Evolutionary conservation across 2,329 filamentous ascomycete species (phyloP).

Genomic region (Fusarium sp.): DNA sequence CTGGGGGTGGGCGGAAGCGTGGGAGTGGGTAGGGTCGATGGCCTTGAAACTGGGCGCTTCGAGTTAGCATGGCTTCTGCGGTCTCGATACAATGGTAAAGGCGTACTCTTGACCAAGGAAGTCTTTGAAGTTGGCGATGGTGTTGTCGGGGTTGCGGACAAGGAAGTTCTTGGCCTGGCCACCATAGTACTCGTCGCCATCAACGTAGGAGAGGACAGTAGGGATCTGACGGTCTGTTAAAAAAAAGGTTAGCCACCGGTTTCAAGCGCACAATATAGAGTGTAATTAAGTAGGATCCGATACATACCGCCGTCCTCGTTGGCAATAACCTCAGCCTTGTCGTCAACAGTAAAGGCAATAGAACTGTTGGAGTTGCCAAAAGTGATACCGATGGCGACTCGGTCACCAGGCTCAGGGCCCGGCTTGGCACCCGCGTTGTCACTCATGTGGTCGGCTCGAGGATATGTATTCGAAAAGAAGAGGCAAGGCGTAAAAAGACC

Average conservation of each 20-base stretch:
- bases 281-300: neutral
- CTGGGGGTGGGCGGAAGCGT: slow-evolving; percentile 89
- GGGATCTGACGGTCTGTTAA: slow-evolving; percentile 90
- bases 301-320: slow-evolving; percentile 93
- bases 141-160: slow-evolving; percentile 90
- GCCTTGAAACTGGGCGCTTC: slow-evolving; percentile 74
- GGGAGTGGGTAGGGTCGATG: slow-evolving; percentile 94
- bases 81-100: neutral
- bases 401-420: slow-evolving; percentile 62
- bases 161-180: slow-evolving; percentile 94
- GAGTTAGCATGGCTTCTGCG: slow-evolving; percentile 29
- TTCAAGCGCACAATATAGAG: neutral
- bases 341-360: slow-evolving; percentile 90
- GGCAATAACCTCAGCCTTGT: slow-evolving; percentile 96
- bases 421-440: slow-evolving; percentile 54
- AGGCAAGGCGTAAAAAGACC: slow-evolving; percentile 17
- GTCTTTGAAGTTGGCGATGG: slow-evolving; percentile 93
- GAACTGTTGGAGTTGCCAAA: slow-evolving; percentile 99
- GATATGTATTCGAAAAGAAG: slow-evolving; percentile 1
- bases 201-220: slow-evolving; percentile 90
- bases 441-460: slow-evolving; percentile 52
- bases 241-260: slow-evolving; percentile 24
- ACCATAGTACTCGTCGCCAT: slow-evolving; percentile 96
- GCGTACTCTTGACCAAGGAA: slow-evolving; percentile 90
- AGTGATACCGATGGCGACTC: slow-evolving; percentile 87